Evolutionary conservation across 345 rosid genomes (phyloP).

Genomic region (Boechera retrofracta): DNA sequence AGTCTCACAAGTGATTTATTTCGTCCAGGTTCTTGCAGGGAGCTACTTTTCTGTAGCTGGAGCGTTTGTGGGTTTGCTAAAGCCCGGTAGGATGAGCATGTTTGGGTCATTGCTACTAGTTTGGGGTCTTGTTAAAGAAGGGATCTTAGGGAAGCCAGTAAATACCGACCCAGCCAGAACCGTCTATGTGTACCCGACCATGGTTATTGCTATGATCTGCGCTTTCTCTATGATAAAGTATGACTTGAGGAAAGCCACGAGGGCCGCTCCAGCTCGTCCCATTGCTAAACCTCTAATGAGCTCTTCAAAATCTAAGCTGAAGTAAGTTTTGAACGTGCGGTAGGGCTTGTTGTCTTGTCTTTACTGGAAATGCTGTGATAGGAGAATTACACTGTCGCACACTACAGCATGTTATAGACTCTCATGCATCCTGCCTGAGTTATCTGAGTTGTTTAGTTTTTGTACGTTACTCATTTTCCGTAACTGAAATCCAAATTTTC

Average conservation of each 20-base stretch:
- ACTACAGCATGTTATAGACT: conserved; percentile 7
- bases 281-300: conserved; percentile 74
- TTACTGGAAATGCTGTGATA: conserved; percentile 17
- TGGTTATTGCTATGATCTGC: conserved; percentile 74
- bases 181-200: conserved; percentile 81
- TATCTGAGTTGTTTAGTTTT: conserved; percentile 37
- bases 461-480: conserved; percentile 19
- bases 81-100: conserved; percentile 95
- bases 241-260: conserved; percentile 71
- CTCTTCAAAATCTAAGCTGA: conserved; percentile 82
- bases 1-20: conserved; percentile 11
- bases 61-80: conserved; percentile 76
- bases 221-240: conserved; percentile 89
- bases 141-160: conserved; percentile 75
- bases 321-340: conserved; percentile 46
- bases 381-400: conserved; percentile 24
- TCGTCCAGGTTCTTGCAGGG: conserved; percentile 84
- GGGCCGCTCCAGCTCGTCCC: conserved; percentile 68
- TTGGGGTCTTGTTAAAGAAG: conserved; percentile 97
- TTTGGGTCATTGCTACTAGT: conserved; percentile 80
- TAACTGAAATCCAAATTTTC: conserved; percentile 9
- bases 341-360: conserved; percentile 27
- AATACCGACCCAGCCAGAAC: conserved; percentile 71
- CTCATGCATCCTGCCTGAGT: conserved; percentile 25
- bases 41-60: conserved; percentile 95